Evolutionary conservation across 2,329 filamentous ascomycete species (phyloP).

Genomic region (Fusarium buxicola): DNA sequence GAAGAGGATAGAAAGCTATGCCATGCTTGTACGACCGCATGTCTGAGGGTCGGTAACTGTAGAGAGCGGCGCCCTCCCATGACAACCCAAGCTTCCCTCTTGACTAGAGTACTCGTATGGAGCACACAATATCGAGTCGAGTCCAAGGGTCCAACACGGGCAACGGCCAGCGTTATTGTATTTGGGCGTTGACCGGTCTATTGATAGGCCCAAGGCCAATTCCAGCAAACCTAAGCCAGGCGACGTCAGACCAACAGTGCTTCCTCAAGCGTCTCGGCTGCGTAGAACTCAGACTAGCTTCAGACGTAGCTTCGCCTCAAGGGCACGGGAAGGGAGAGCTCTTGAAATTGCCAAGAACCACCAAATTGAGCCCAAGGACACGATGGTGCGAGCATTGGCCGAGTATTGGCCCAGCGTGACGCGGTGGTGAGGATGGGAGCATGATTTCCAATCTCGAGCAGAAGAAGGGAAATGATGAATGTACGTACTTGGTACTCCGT

Average conservation of each 20-base stretch:
- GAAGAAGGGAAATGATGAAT: constrained; percentile 13
- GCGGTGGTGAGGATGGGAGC: constrained; percentile 13
- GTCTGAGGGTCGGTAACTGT: background rate
- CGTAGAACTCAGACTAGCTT: constrained; percentile 26
- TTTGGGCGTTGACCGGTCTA: constrained; percentile 10
- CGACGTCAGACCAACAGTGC: constrained; percentile 15
- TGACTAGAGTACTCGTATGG: background rate
- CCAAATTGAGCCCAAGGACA: constrained; percentile 12
- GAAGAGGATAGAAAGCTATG: background rate
- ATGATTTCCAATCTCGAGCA: constrained; percentile 35
- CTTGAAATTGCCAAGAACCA: constrained; percentile 24
- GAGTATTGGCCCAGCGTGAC: constrained; percentile 16
- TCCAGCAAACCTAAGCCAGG: constrained; percentile 15
- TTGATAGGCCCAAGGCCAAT: constrained; percentile 7
- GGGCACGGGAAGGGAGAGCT: constrained; percentile 1
- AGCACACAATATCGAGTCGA: constrained; percentile 16
- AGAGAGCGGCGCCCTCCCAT: constrained; percentile 7
- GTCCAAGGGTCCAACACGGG: background rate
- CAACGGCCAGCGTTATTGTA: constrained; percentile 8
- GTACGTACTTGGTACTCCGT: background rate
- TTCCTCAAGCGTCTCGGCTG: constrained; percentile 20
- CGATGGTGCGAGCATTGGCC: constrained; percentile 34
- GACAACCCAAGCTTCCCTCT: constrained; percentile 1
- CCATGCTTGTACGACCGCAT: background rate
- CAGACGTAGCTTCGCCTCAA: constrained; percentile 16